Percentiles rank a stretch among this genome's conserved stretches.
Evolutionary conservation across 495 filamentous ascomycete genomes (phyloP).

Genomic region (Talaromyces trachyspermus): DNA sequence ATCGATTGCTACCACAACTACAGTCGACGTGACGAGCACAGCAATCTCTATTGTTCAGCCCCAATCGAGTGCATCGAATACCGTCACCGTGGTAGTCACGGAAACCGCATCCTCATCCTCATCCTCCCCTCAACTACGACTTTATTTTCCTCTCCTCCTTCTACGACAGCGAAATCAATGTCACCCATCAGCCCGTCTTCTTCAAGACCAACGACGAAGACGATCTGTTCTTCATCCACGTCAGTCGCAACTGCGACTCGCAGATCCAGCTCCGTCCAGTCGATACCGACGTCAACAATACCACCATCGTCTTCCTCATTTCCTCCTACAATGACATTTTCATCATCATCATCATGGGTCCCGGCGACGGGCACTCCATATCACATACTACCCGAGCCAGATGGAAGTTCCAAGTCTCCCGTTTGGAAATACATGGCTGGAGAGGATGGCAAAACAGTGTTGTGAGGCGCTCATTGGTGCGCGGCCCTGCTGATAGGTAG

Average conservation of each 20-base stretch:
- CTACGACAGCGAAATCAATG: constrained; percentile 4
- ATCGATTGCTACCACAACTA: constrained; percentile 2
- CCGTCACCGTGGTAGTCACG: constrained; percentile 23
- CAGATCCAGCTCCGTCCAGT: not conserved
- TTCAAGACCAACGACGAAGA: not conserved
- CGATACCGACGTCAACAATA: not conserved
- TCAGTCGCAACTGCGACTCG: not conserved
- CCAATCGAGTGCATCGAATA: not conserved
- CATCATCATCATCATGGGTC: not conserved
- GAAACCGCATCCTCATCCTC: constrained; percentile 24
- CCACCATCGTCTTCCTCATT: not conserved
- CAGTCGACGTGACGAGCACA: constrained; percentile 12
- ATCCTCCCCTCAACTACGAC: constrained; percentile 16
- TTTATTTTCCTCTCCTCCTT: constrained; percentile 10
- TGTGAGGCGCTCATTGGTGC: not conserved
- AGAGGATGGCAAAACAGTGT: not conserved
- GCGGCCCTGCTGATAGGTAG: not conserved
- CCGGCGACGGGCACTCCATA: not conserved
- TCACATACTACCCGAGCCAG: not conserved
- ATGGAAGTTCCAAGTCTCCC: not conserved
- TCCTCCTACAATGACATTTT: not conserved
- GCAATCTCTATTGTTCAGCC: constrained; percentile 12
- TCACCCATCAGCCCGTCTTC: constrained; percentile 13
- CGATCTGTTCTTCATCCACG: not conserved
- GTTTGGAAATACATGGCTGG: not conserved